Evolutionary conservation across 495 filamentous ascomycete genomes (phyloP).

Genomic region (Viridothelium virens): DNA sequence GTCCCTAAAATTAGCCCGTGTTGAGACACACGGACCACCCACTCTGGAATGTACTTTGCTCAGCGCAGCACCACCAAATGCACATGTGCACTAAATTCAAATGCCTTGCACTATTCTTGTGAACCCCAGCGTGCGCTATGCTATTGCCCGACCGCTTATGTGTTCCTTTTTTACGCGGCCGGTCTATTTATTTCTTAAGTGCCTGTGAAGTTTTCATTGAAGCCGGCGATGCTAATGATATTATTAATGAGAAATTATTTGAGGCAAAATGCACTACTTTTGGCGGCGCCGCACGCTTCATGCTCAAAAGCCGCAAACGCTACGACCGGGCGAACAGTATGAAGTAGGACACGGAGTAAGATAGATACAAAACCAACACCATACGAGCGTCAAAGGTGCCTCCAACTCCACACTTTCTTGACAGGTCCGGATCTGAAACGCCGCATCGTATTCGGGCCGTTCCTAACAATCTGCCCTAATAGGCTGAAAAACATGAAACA

Average conservation of each 20-base stretch:
- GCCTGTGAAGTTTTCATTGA: background rate
- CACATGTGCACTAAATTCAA: background rate
- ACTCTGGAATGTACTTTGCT: background rate
- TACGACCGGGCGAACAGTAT: too few species aligned
- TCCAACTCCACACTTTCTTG: background rate
- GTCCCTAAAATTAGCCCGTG: slow-evolving; percentile 1
- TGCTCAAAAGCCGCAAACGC: too few species aligned
- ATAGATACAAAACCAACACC: too few species aligned
- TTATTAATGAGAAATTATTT: too few species aligned
- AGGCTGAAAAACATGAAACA: slow-evolving; percentile 6
- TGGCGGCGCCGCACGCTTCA: too few species aligned
- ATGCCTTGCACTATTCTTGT: slow-evolving; percentile 9
- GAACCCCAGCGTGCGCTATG: background rate
- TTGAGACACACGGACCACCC: background rate
- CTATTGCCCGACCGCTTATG: background rate
- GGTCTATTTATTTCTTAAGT: background rate
- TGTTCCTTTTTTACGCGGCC: background rate
- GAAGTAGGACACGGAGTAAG: too few species aligned
- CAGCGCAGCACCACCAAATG: background rate
- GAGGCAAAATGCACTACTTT: too few species aligned
- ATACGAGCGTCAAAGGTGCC: background rate
- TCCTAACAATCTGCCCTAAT: background rate
- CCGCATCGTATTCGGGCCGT: slow-evolving; percentile 6
- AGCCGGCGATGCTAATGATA: background rate
- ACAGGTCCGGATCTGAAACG: slow-evolving; percentile 3